Evolutionary conservation across 768 basidiomycete genomes (phyloP).

Genomic region (Boletales sp.): DNA sequence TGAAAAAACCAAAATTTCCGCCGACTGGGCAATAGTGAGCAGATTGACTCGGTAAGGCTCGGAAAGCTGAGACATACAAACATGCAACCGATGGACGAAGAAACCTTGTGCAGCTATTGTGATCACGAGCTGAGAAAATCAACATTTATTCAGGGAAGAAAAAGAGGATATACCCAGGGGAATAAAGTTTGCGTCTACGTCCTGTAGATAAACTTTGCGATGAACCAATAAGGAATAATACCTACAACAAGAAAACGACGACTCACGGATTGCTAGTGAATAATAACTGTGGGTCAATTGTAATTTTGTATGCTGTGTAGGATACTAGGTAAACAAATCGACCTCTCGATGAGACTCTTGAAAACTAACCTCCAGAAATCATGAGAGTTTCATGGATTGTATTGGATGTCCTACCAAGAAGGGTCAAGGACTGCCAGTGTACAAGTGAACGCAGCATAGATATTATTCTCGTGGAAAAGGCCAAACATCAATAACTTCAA

Average conservation of each 20-base stretch:
- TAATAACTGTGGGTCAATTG: neutral
- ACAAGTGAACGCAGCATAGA: no score
- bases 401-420: neutral
- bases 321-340: neutral
- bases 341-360: neutral
- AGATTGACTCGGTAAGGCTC: neutral
- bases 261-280: neutral
- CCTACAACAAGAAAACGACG: neutral
- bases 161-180: neutral
- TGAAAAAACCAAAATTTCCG: neutral
- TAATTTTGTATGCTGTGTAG: neutral
- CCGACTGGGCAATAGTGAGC: neutral
- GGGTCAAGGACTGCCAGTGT: no score
- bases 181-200: neutral
- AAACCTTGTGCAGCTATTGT: constrained; percentile 1
- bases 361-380: neutral
- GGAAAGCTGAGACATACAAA: neutral
- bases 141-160: neutral
- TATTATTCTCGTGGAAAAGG: no score
- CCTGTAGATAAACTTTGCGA: neutral
- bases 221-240: neutral
- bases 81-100: constrained; percentile 9
- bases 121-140: constrained; percentile 1
- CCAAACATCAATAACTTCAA: no score
- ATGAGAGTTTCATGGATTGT: neutral